Conservation (phyloP, 1,284 basidiomycete species). For the Lentinus polychrous region DNA sequence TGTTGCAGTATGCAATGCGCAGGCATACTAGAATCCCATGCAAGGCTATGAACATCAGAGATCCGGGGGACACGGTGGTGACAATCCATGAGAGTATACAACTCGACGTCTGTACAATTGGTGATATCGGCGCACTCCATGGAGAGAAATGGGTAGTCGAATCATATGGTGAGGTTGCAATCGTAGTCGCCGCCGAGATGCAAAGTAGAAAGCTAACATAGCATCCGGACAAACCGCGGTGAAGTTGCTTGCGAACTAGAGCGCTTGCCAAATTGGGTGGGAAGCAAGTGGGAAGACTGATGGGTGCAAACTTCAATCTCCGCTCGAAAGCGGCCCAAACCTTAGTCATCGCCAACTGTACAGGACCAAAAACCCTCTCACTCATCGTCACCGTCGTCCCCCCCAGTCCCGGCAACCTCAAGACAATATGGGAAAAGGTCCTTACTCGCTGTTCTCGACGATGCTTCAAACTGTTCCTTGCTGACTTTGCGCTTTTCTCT, state of each 20-base stretch:
- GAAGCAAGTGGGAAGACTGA: neutral
- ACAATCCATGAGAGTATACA: too few species aligned
- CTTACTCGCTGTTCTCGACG: slow-evolving; percentile 9
- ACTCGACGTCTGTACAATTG: too few species aligned
- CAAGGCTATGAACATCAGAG: too few species aligned
- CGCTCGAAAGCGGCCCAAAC: slow-evolving; percentile 3
- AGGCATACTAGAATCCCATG: too few species aligned
- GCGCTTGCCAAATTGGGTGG: too few species aligned
- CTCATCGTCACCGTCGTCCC: slow-evolving; percentile 14
- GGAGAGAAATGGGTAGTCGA: too few species aligned
- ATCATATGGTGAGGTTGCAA: too few species aligned
- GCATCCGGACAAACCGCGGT: neutral
- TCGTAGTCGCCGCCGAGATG: too few species aligned
- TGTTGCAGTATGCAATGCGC: too few species aligned
- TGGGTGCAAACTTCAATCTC: neutral
- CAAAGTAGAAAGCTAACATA: neutral
- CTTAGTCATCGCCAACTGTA: slow-evolving; percentile 13
- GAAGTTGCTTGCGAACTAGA: too few species aligned
- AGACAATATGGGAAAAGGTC: slow-evolving; percentile 66
- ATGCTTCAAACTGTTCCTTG: slow-evolving; percentile 5
- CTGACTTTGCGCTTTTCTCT: slow-evolving; percentile 5
- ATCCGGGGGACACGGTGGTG: too few species aligned
- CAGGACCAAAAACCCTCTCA: slow-evolving; percentile 14
- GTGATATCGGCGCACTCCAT: too few species aligned
- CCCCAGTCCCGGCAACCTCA: slow-evolving; percentile 26